phyloP scores from a whole-genome alignment of 768 basidiomycete genomes.

The Hebeloma cylindrosporum region DNA sequence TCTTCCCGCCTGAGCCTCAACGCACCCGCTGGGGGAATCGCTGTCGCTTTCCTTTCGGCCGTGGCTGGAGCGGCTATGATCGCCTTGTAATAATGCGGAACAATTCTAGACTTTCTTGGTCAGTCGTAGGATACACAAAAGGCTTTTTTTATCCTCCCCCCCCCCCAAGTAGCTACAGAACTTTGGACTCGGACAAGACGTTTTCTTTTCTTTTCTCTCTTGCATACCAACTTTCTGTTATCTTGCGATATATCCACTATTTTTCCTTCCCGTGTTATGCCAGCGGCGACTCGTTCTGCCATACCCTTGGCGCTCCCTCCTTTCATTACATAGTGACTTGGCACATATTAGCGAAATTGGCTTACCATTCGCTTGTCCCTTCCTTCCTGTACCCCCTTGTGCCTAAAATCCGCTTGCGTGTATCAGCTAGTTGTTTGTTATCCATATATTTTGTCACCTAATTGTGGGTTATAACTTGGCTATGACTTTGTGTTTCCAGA shows the following conservation, averaged over 20 bases:
- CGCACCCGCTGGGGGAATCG: slow-evolving; percentile 19
- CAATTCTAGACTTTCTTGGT: neutral
- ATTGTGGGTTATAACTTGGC: neutral
- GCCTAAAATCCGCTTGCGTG: slow-evolving; percentile 5
- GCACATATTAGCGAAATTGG: slow-evolving; percentile 13
- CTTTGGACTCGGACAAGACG: no score
- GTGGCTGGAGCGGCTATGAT: slow-evolving; percentile 49
- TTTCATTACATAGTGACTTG: slow-evolving; percentile 4
- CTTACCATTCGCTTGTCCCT: slow-evolving; percentile 17
- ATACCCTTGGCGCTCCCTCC: neutral
- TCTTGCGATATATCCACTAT: no score
- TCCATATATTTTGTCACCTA: neutral
- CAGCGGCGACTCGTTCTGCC: no score
- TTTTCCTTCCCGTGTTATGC: no score
- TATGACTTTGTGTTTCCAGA: neutral
- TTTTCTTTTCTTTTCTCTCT: no score
- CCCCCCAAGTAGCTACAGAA: no score
- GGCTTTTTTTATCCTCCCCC: neutral
- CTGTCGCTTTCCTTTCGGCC: slow-evolving; percentile 41
- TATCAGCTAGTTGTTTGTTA: slow-evolving; percentile 9
- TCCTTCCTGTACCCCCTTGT: slow-evolving; percentile 10
- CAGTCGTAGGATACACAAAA: neutral
- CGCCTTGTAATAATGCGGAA: slow-evolving; percentile 34
- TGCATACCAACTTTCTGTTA: no score
- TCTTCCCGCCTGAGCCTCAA: slow-evolving; percentile 31